Evolutionary conservation across 2,329 filamentous ascomycete species (phyloP).

Genomic region (Phialophora chinensis): DNA sequence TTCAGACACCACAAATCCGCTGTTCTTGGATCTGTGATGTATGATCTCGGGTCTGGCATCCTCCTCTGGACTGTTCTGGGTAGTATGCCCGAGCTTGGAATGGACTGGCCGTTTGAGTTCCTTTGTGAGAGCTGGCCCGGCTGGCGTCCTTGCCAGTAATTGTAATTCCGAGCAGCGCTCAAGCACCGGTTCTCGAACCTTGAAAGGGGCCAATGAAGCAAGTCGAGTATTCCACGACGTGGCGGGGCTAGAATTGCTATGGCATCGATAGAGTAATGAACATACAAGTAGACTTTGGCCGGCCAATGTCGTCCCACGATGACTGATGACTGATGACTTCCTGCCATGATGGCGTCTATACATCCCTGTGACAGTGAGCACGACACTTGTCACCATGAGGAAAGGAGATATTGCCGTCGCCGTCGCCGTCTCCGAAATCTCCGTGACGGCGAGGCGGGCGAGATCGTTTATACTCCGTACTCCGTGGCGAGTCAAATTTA

Average conservation of each 20-base stretch:
- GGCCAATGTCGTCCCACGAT: no score
- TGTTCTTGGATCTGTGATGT: background rate
- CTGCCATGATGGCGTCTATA: no score
- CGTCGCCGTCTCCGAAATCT: no score
- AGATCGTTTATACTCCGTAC: no score
- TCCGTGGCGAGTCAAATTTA: no score
- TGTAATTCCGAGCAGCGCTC: background rate
- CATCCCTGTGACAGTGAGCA: no score
- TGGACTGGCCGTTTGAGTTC: conserved; percentile 12
- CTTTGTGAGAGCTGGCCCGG: background rate
- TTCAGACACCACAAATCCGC: background rate
- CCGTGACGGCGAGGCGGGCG: no score
- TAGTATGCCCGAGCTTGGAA: conserved; percentile 27
- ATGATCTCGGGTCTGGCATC: background rate
- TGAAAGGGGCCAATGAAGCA: background rate
- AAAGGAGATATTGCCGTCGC: no score
- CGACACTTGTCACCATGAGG: no score
- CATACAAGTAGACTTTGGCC: background rate
- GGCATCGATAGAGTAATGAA: background rate
- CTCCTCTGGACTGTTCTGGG: background rate
- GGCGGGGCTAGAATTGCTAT: background rate
- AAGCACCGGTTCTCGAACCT: background rate
- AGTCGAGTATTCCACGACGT: background rate
- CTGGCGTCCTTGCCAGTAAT: background rate
- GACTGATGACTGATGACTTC: no score